These are phyloP conservation scores for Backusella sp. DNA, from an alignment of 192 early-diverging fungal genomes.

Conservation along the genomic window DNA sequence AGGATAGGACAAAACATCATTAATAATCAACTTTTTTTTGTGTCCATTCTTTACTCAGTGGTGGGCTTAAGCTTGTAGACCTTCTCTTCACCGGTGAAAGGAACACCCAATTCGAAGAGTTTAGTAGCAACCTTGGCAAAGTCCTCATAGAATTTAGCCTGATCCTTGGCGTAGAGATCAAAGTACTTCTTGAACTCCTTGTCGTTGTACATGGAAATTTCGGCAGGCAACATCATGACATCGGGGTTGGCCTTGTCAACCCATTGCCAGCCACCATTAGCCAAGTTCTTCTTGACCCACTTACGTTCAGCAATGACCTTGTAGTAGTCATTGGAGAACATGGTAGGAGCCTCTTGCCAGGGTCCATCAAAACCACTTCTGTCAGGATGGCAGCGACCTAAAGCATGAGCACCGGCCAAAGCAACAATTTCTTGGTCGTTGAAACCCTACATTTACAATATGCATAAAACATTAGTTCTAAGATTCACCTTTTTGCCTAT, in stretches of 20 bases:
- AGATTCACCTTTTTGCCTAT: neutral
- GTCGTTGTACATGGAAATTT: conserved; percentile 54
- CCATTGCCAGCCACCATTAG: conserved; percentile 84
- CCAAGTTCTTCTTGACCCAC: conserved; percentile 74
- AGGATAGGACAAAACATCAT: neutral
- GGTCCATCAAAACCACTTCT: conserved; percentile 81
- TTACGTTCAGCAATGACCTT: conserved; percentile 75
- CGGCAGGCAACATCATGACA: conserved; percentile 66
- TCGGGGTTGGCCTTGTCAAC: conserved; percentile 71
- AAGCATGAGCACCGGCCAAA: conserved; percentile 64
- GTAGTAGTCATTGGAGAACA: conserved; percentile 89
- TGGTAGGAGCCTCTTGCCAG: conserved; percentile 87
- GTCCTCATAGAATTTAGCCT: conserved; percentile 87
- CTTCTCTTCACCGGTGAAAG: conserved; percentile 63
- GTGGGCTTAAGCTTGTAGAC: conserved; percentile 68
- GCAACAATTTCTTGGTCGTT: conserved; percentile 83
- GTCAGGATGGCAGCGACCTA: conserved; percentile 74
- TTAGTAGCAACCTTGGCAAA: conserved; percentile 83
- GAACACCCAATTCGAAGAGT: conserved; percentile 85
- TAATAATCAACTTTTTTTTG: neutral
- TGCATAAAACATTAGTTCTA: neutral
- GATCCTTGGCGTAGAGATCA: conserved; percentile 85
- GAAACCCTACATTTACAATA: conserved; percentile 44
- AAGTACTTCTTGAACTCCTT: conserved; percentile 73
- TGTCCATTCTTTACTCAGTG: conserved; percentile 34